Percentiles rank a stretch among this genome's conserved stretches.
Evolutionary conservation across 192 early-diverging fungal species (phyloP).

Genomic region (Gigaspora rosea): DNA sequence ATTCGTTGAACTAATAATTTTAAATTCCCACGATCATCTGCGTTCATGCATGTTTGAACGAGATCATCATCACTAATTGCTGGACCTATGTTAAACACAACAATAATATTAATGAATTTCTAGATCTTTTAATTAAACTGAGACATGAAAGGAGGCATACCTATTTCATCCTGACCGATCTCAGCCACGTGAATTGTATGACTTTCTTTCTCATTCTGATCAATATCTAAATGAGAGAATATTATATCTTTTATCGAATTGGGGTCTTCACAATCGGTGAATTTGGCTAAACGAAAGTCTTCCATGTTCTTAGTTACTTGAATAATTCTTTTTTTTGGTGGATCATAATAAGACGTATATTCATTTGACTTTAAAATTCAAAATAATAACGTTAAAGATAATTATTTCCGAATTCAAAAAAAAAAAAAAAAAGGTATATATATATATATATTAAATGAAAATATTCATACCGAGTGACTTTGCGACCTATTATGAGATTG

Average conservation of each 20-base stretch:
- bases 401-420: too few relatives aligned
- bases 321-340: conserved; percentile 28
- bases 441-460: not conserved
- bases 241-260: conserved; percentile 41
- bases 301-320: conserved; percentile 42
- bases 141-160: not conserved
- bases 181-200: conserved; percentile 8
- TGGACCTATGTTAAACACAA: not conserved
- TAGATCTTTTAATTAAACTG: not conserved
- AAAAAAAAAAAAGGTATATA: not conserved
- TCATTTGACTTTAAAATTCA: not conserved
- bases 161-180: conserved; percentile 4
- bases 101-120: not conserved
- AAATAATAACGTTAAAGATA: not conserved
- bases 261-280: conserved; percentile 39
- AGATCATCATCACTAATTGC: conserved; percentile 11
- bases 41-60: conserved; percentile 7
- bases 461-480: not conserved
- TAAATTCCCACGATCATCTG: conserved; percentile 3
- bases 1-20: conserved; percentile 14
- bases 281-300: conserved; percentile 40
- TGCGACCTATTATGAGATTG: not conserved
- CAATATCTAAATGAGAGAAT: conserved; percentile 27
- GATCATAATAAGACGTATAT: not conserved
- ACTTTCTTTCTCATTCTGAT: not conserved